These are phyloP conservation scores for Fistulina hepatica DNA, from an alignment of 1,284 basidiomycete species.

Conservation along the genomic window DNA sequence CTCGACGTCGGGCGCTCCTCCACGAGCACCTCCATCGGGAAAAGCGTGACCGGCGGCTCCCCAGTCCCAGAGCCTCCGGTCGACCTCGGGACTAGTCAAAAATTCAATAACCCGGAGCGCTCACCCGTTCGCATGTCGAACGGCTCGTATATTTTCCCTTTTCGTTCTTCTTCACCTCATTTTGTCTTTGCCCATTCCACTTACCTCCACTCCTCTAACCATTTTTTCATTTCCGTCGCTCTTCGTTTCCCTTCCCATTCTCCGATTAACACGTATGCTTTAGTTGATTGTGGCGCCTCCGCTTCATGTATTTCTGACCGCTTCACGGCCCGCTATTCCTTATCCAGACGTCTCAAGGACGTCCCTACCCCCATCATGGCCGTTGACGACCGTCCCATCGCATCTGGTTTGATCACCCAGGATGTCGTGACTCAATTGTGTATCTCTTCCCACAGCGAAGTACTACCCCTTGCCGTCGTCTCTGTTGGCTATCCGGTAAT, in stretches of 20 bases:
- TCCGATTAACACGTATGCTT: conserved; percentile 16
- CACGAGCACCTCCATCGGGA: too few relatives aligned
- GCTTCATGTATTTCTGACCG: conserved; percentile 22
- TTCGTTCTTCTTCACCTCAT: conserved; percentile 5
- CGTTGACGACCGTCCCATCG: conserved; percentile 25
- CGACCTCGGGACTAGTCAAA: too few relatives aligned
- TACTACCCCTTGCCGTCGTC: conserved; percentile 8
- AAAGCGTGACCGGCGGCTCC: neutral
- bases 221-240: conserved; percentile 22
- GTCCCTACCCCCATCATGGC: conserved; percentile 22
- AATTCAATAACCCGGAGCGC: neutral
- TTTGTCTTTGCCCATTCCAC: conserved; percentile 7
- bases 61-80: neutral
- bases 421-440: conserved; percentile 20
- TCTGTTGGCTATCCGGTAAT: conserved; percentile 10
- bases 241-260: conserved; percentile 13
- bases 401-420: conserved; percentile 24
- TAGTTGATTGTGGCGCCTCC: conserved; percentile 21
- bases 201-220: conserved; percentile 13
- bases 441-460: conserved; percentile 11
- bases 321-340: conserved; percentile 20
- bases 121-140: neutral
- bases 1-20: too few relatives aligned
- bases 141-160: neutral
- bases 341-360: conserved; percentile 17